Conservation (phyloP, 192 early-diverging fungal genomes). For the Piromyces finnis region DNA sequence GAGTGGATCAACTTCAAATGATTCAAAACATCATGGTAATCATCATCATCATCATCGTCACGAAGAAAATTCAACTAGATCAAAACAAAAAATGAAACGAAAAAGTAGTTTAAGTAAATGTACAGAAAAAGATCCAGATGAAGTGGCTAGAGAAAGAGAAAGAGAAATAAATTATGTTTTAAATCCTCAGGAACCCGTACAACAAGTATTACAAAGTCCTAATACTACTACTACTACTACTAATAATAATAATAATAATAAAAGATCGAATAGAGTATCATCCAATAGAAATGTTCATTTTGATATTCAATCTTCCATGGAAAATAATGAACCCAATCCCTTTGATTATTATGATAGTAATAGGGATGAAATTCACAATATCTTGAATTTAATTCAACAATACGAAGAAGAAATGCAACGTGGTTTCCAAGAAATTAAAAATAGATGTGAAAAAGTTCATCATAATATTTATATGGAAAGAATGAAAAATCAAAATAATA, state of each 20-base stretch:
- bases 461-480: neutral
- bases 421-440: neutral
- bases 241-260: too few species aligned
- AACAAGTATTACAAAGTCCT: neutral
- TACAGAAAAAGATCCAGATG: neutral
- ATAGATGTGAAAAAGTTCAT: neutral
- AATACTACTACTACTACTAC: too few species aligned
- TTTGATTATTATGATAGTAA: neutral
- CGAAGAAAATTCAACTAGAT: too few species aligned
- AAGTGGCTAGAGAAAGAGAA: neutral
- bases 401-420: neutral
- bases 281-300: neutral
- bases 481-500: neutral
- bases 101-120: neutral
- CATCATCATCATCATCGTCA: too few species aligned
- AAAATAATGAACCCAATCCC: neutral
- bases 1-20: too few species aligned
- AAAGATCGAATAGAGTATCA: neutral
- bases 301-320: neutral
- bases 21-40: too few species aligned
- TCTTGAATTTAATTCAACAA: neutral
- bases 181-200: neutral
- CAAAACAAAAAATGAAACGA: neutral
- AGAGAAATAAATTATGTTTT: neutral
- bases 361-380: neutral